A percentile compares a stretch with the other conserved stretches of the same genome.
Evolutionary conservation across 345 rosid species (phyloP).

Genomic region (Populus davidiana): DNA sequence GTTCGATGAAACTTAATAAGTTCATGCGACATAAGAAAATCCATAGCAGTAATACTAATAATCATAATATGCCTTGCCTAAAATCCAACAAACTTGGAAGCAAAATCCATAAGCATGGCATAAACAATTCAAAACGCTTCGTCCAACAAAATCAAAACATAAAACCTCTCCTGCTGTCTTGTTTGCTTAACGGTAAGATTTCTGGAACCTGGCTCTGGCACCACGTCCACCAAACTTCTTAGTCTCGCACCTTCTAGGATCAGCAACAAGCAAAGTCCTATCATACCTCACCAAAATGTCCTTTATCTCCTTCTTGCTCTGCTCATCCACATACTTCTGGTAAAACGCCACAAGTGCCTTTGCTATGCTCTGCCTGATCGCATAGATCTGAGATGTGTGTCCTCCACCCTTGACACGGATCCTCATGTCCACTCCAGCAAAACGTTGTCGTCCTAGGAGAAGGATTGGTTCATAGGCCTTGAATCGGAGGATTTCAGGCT

Average conservation of each 20-base stretch:
- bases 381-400: constrained; percentile 85
- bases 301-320: constrained; percentile 82
- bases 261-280: constrained; percentile 81
- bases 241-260: constrained; percentile 87
- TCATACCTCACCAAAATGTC: constrained; percentile 77
- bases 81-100: not conserved
- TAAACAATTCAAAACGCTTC: not conserved
- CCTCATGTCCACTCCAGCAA: constrained; percentile 38
- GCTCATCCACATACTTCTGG: constrained; percentile 88
- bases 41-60: not conserved
- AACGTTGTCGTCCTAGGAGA: constrained; percentile 21
- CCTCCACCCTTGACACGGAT: constrained; percentile 83
- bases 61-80: not conserved
- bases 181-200: constrained; percentile 69
- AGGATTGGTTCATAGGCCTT: constrained; percentile 27
- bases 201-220: constrained; percentile 89
- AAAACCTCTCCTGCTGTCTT: not conserved
- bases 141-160: not conserved
- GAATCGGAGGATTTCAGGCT: constrained; percentile 31
- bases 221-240: constrained; percentile 95
- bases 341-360: constrained; percentile 79
- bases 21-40: not conserved
- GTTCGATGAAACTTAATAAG: not conserved
- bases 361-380: constrained; percentile 88
- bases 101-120: not conserved